Conservation (phyloP, 192 early-diverging fungal genomes). For the Umbelopsis vinacea region DNA sequence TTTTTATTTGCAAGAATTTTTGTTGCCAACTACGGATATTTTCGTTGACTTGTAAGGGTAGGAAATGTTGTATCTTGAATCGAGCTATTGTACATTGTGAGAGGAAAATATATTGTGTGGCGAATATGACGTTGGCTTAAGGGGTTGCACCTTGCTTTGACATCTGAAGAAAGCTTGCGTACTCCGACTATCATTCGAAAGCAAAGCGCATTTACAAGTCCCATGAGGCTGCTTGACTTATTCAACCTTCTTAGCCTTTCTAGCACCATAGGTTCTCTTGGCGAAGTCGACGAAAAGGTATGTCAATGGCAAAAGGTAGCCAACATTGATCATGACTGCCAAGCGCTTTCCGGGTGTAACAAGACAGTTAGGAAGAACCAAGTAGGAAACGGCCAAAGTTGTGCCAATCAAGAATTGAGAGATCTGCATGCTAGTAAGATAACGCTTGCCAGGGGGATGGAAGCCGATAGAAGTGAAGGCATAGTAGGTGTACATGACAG, state of each 20-base stretch:
- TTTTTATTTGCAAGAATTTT: no score
- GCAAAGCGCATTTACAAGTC: not conserved
- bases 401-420: conserved; percentile 81
- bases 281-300: conserved; percentile 84
- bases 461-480: conserved; percentile 73
- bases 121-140: not conserved
- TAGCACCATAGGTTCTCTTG: conserved; percentile 66
- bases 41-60: not conserved
- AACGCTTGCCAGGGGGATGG: conserved; percentile 80
- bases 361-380: conserved; percentile 65
- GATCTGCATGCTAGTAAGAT: conserved; percentile 83
- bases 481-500: conserved; percentile 89
- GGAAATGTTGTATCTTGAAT: not conserved
- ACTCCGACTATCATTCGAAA: no score
- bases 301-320: conserved; percentile 76
- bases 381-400: conserved; percentile 66
- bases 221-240: conserved; percentile 1
- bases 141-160: not conserved
- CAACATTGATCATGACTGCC: conserved; percentile 66
- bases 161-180: no score
- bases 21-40: not conserved
- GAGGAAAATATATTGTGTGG: not conserved
- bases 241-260: conserved; percentile 41
- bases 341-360: conserved; percentile 52
- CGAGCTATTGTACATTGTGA: not conserved